Conservation (phyloP, 2,329 filamentous ascomycete genomes). For the Hortaea werneckii region DNA sequence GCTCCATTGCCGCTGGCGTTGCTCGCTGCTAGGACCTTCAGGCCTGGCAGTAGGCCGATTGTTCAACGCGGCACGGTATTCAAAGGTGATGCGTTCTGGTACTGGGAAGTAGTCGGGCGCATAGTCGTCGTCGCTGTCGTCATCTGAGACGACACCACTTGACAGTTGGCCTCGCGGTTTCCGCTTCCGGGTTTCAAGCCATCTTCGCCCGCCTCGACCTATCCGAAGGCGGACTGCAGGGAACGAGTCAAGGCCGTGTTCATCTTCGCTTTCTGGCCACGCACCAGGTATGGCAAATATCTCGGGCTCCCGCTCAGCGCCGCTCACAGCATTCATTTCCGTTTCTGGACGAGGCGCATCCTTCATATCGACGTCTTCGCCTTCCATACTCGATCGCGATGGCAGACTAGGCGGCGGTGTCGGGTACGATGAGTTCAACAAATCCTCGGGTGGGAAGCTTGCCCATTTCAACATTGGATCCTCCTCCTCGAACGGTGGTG, state of each 20-base stretch:
- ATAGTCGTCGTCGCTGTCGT: slow-evolving; percentile 69
- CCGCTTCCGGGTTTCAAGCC: slow-evolving; percentile 57
- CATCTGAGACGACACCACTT: slow-evolving; percentile 54
- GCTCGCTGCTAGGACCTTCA: slow-evolving; percentile 13
- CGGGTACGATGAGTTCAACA: slow-evolving; percentile 23
- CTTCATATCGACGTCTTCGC: slow-evolving; percentile 30
- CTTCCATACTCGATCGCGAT: slow-evolving; percentile 27
- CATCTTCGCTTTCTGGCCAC: slow-evolving; percentile 6
- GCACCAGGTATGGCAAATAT: slow-evolving; percentile 14
- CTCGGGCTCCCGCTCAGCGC: slow-evolving; percentile 11
- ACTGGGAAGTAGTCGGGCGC: slow-evolving; percentile 36
- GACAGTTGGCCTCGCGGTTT: slow-evolving; percentile 14
- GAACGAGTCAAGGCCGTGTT: slow-evolving; percentile 11
- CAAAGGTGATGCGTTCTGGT: slow-evolving; percentile 48
- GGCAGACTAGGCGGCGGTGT: slow-evolving; percentile 39
- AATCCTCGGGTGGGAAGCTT: slow-evolving; percentile 12
- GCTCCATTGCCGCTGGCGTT: slow-evolving; percentile 8
- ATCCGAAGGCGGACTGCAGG: slow-evolving; percentile 74
- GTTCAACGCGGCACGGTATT: slow-evolving; percentile 52
- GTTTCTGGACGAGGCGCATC: slow-evolving; percentile 9
- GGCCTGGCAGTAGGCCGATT: slow-evolving; percentile 27
- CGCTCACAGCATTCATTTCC: slow-evolving; percentile 10
- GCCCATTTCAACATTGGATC: slow-evolving; percentile 19
- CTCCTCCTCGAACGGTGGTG: slow-evolving; percentile 55
- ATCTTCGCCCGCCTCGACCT: slow-evolving; percentile 72